phyloP scores from a whole-genome alignment of 2,329 filamentous ascomycete species.

The Endocalyx cinctus region DNA sequence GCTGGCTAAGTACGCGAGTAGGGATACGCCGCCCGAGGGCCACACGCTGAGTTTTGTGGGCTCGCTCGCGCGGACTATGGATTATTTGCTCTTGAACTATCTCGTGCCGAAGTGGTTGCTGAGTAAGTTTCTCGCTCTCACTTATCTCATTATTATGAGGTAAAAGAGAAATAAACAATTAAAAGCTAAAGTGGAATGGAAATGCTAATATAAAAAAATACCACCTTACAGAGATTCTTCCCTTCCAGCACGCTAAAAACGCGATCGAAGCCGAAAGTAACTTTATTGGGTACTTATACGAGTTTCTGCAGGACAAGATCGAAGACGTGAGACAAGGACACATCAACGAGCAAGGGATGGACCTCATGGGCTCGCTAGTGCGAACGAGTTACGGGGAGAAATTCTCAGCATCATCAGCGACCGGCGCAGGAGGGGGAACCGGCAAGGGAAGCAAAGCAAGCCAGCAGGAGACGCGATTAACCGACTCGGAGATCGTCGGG shows the following conservation, averaged over 20 bases:
- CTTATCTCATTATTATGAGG: too few species aligned
- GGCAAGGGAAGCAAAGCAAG: constrained; percentile 11
- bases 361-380: constrained; percentile 48
- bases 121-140: constrained; percentile 36
- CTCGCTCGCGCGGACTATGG: constrained; percentile 56
- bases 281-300: constrained; percentile 65
- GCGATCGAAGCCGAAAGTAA: constrained; percentile 55
- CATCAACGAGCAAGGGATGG: constrained; percentile 42
- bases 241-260: constrained; percentile 45
- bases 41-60: constrained; percentile 63
- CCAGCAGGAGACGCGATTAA: constrained; percentile 38
- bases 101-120: constrained; percentile 55
- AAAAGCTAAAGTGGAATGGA: too few species aligned
- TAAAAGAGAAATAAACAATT: too few species aligned
- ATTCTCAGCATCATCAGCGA: constrained; percentile 7
- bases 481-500: constrained; percentile 63
- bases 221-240: constrained; percentile 35
- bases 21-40: constrained; percentile 42
- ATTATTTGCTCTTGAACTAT: constrained; percentile 59
- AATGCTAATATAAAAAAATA: too few species aligned
- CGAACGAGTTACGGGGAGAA: constrained; percentile 35
- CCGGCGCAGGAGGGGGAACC: constrained; percentile 6
- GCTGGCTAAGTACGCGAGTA: constrained; percentile 42
- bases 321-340: constrained; percentile 33
- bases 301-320: constrained; percentile 60